A percentile compares a stretch with the other conserved stretches of the same genome.
phyloP scores from a whole-genome alignment of 1,284 basidiomycete genomes.

The Earliella scabrosa region DNA sequence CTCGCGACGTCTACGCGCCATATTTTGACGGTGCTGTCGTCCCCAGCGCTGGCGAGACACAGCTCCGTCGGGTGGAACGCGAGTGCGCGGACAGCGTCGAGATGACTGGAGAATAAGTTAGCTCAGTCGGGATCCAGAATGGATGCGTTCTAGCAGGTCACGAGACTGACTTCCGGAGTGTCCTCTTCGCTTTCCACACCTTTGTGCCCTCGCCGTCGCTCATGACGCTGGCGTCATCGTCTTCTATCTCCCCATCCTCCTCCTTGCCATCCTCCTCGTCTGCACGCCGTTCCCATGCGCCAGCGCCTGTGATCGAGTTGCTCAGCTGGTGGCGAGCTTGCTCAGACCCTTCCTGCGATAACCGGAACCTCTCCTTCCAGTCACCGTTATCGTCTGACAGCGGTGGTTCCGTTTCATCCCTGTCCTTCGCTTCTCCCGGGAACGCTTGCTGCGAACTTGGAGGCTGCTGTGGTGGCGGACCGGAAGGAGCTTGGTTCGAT shows the following conservation, averaged over 20 bases:
- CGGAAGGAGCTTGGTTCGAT: slow-evolving; percentile 37
- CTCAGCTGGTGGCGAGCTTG: slow-evolving; percentile 38
- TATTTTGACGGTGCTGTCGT: slow-evolving; percentile 95
- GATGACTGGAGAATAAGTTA: slow-evolving; percentile 64
- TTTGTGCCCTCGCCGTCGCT: slow-evolving; percentile 72
- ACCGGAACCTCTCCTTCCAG: slow-evolving; percentile 79
- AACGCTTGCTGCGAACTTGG: slow-evolving; percentile 27
- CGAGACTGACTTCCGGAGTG: slow-evolving; percentile 80
- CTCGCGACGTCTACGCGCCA: slow-evolving; percentile 85
- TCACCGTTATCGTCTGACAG: slow-evolving; percentile 80
- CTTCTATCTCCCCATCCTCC: slow-evolving; percentile 44
- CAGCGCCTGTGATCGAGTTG: slow-evolving; percentile 32
- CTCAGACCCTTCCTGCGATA: slow-evolving; percentile 58
- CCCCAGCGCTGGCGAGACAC: slow-evolving; percentile 88
- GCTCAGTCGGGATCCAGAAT: slow-evolving; percentile 16
- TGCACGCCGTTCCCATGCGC: slow-evolving; percentile 45
- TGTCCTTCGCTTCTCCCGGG: slow-evolving; percentile 42
- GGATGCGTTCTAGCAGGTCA: slow-evolving; percentile 19
- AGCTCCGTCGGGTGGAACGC: slow-evolving; percentile 87
- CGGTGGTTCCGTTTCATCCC: slow-evolving; percentile 58
- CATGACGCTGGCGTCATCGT: slow-evolving; percentile 63
- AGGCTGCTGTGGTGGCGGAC: slow-evolving; percentile 29
- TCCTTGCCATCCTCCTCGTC: slow-evolving; percentile 58
- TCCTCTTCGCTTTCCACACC: slow-evolving; percentile 84
- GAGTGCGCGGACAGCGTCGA: slow-evolving; percentile 91